Conservation (phyloP, 1,284 basidiomycete species). For the Trametes pubescens region DNA sequence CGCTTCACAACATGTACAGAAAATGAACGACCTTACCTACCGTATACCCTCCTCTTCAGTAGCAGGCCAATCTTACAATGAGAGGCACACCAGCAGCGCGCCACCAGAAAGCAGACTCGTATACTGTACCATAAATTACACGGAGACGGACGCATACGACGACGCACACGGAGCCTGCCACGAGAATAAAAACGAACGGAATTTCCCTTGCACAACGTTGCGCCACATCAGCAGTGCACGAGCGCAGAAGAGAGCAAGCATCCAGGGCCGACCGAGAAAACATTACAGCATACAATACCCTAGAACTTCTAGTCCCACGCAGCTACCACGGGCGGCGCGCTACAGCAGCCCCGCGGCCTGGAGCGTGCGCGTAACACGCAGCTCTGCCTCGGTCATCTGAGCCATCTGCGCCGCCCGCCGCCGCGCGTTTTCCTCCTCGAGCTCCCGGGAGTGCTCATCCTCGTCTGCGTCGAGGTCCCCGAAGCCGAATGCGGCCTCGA, state of each 20-base stretch:
- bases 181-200: conserved; percentile 4
- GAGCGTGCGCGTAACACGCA: conserved; percentile 58
- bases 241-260: not conserved
- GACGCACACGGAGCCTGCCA: conserved; percentile 6
- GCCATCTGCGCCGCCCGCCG: conserved; percentile 23
- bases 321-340: not conserved
- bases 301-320: not conserved
- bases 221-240: not conserved
- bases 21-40: too few relatives aligned
- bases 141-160: conserved; percentile 4
- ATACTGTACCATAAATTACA: conserved; percentile 15
- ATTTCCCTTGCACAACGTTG: not conserved
- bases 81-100: not conserved
- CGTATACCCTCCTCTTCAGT: too few relatives aligned
- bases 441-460: conserved; percentile 20
- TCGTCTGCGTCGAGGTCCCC: conserved; percentile 35
- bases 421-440: conserved; percentile 16
- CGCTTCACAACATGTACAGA: too few relatives aligned
- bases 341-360: conserved; percentile 60
- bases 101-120: not conserved
- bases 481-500: conserved; percentile 59
- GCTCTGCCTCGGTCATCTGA: conserved; percentile 48
- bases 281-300: conserved; percentile 8
- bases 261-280: not conserved
- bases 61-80: too few relatives aligned